Evolutionary conservation across 805 yeast species (phyloP).

Genomic region (Dipodascopsis uninucleata): DNA sequence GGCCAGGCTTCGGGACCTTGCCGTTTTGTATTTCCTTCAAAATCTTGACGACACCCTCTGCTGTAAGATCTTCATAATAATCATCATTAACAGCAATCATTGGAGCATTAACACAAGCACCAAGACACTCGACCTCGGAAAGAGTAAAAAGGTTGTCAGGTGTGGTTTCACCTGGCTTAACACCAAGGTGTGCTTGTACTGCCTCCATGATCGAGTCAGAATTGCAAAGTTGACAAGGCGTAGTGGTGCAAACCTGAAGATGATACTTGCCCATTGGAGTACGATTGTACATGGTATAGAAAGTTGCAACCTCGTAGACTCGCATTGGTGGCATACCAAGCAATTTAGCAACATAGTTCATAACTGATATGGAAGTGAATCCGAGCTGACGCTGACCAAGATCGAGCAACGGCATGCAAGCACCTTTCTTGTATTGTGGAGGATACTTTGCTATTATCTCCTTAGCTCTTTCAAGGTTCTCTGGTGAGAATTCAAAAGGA

Average conservation of each 20-base stretch:
- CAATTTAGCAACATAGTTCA: conserved; percentile 83
- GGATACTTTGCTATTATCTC: conserved; percentile 77
- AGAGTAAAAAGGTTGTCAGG: conserved; percentile 70
- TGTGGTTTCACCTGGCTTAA: conserved; percentile 76
- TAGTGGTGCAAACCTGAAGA: conserved; percentile 82
- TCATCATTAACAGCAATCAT: conserved; percentile 83
- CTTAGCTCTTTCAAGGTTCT: conserved; percentile 64
- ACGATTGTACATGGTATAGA: conserved; percentile 87
- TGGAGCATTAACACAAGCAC: conserved; percentile 90
- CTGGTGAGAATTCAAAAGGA: conserved; percentile 68
- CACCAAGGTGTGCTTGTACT: conserved; percentile 53
- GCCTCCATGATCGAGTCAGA: conserved; percentile 76
- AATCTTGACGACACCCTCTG: conserved; percentile 57
- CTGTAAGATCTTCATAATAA: conserved; percentile 75
- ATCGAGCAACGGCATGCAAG: conserved; percentile 82
- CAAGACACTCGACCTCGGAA: conserved; percentile 86
- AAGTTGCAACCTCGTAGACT: conserved; percentile 84
- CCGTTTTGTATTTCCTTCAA: conserved; percentile 64
- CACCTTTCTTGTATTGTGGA: conserved; percentile 79
- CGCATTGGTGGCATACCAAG: conserved; percentile 92
- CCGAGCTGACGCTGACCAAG: conserved; percentile 86
- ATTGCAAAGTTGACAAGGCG: conserved; percentile 83
- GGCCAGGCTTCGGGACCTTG: conserved; percentile 61
- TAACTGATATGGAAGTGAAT: conserved; percentile 77
- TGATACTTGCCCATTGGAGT: conserved; percentile 81